phyloP scores from a whole-genome alignment of 2,329 filamentous ascomycete species.

The Aspergillus carbonarius region DNA sequence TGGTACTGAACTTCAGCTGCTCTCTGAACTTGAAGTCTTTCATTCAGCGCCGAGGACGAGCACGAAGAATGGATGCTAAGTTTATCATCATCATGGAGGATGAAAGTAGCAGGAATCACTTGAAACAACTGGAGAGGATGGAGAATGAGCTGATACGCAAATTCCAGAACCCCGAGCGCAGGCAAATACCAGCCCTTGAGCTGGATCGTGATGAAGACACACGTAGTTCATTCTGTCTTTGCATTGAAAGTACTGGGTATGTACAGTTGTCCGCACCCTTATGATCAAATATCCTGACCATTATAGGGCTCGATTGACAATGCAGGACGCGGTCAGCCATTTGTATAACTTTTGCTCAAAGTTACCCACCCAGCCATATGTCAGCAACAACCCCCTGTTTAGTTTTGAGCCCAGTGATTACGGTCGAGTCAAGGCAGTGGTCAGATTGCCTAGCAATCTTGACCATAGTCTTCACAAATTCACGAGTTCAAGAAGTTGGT shows the following conservation, averaged over 20 bases:
- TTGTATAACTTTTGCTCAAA: constrained; percentile 4
- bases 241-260: constrained; percentile 2
- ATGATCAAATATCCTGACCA: neutral
- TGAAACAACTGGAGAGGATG: neutral
- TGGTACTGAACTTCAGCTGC: constrained; percentile 4
- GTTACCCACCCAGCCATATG: neutral
- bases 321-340: neutral
- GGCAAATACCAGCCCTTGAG: neutral
- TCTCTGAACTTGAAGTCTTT: constrained; percentile 6
- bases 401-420: neutral
- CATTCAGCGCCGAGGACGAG: constrained; percentile 10
- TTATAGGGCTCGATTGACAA: neutral
- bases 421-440: neutral
- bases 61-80: neutral
- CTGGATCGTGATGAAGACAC: neutral
- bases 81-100: neutral
- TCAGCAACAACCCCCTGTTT: neutral
- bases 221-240: neutral
- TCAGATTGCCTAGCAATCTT: neutral
- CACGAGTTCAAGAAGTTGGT: neutral
- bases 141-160: constrained; percentile 1
- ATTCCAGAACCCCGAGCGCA: neutral
- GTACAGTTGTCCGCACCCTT: neutral
- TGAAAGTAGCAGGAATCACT: neutral
- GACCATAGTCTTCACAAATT: constrained; percentile 2